phyloP scores from a whole-genome alignment of 202 grass and related monocot genomes.

The Setaria viridis region DNA sequence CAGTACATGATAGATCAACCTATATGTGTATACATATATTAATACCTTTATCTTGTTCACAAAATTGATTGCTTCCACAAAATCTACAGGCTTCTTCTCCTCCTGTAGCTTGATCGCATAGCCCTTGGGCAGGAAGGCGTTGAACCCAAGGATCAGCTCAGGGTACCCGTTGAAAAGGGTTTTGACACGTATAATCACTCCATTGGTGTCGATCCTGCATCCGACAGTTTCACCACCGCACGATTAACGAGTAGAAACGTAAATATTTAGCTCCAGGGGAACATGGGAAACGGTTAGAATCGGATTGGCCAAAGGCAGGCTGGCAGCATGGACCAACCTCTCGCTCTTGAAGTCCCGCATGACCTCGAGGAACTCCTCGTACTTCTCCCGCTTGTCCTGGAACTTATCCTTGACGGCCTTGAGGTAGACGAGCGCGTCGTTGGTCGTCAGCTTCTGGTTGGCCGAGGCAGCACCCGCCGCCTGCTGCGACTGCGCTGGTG shows the following conservation, averaged over 20 bases:
- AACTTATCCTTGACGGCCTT: slow-evolving; percentile 99
- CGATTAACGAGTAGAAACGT: slow-evolving; percentile 3
- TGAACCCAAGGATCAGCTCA: slow-evolving; percentile 92
- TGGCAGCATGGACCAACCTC: slow-evolving; percentile 55
- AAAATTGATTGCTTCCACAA: slow-evolving; percentile 86
- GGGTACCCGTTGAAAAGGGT: slow-evolving; percentile 84
- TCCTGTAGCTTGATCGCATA: slow-evolving; percentile 88
- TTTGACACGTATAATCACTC: slow-evolving; percentile 75
- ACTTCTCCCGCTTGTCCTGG: slow-evolving; percentile 94
- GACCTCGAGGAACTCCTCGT: slow-evolving; percentile 98
- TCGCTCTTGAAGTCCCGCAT: slow-evolving; percentile 99
- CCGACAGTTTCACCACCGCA: slow-evolving; percentile 11
- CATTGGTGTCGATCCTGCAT: slow-evolving; percentile 86
- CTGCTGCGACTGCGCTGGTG: slow-evolving; percentile 42
- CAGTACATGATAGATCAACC: slow-evolving; percentile 3
- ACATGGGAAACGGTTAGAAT: not conserved
- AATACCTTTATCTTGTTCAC: slow-evolving; percentile 95
- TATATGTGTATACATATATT: slow-evolving; percentile 19
- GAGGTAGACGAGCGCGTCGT: slow-evolving; percentile 91
- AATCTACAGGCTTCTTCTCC: slow-evolving; percentile 80
- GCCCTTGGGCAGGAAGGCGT: slow-evolving; percentile 90
- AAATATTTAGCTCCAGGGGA: not conserved
- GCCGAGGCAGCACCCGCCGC: not conserved
- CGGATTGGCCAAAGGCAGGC: not conserved
- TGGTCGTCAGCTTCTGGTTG: slow-evolving; percentile 82